Base-by-base conservation (phyloP, 371 early-diverging fungal genomes). In the Lichtheimia hyalospora region DNA sequence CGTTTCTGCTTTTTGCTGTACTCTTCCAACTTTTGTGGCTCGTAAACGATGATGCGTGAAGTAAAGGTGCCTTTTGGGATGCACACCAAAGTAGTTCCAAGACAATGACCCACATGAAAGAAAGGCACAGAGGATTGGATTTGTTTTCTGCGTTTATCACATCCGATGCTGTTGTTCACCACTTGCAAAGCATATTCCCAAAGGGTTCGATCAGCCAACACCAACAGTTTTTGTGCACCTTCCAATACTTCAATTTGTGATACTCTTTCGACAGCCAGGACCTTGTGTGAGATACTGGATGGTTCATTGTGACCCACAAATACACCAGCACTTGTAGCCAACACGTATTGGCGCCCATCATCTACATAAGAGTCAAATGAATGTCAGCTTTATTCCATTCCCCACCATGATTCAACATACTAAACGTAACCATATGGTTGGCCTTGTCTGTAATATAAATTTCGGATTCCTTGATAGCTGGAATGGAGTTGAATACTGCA, bases 401-500 rank as follows among this genome's bases (percentile, higher is more conserved):
- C 34, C 34, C 39, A 20, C 7, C 0, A 48, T 18, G 39, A 34
- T 49, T 13, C 53, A 20, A 51, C 68, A 67, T 72, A 75, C 75
- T 73, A 34, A 75, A 75, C 18, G 75, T 74, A 23, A 69, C 64
- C 52, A 70, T 70, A 52, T 78, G 71, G 23, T 72, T 63, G 13
- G 74, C 64, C 39, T 55, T 64, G 50, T 61, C 71, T 6, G 50
- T 40, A 5, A 66, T 57, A 7, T 34, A 55, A 24, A 74, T 69
- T 21, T 62, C 50, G n/a, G 64, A 61, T 24, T 65, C 62, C 24
- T 27, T 46, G 7, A 77, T 57, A 6, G 66, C 66, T 5, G 72
- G 61, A 40, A 71, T 56, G 39, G 87, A 64, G 59, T 90, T 88
- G 75, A 92, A 84, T 49, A 83, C 72, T 53, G 79, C 71, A 57